Conservation (phyloP, 352 stramenopile species). For the Phytophthora litchii region DNA sequence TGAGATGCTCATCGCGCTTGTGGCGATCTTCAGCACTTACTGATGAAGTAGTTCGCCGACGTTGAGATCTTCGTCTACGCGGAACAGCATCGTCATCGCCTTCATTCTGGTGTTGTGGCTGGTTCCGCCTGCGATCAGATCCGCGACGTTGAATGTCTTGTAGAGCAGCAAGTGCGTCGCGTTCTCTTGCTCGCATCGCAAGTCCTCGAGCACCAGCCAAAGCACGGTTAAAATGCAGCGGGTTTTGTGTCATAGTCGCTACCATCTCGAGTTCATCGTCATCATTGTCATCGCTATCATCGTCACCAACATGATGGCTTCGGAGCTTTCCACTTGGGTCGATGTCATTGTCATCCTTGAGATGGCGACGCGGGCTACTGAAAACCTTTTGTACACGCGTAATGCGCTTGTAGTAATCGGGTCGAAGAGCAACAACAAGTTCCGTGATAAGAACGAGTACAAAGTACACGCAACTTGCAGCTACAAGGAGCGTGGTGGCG, state of each 20-base stretch:
- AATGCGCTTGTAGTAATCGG: conserved; percentile 68
- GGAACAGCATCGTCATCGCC: conserved; percentile 11
- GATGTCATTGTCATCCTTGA: conserved; percentile 18
- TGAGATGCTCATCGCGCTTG: conserved; percentile 13
- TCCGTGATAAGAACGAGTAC: conserved; percentile 65
- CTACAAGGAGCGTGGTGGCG: conserved; percentile 63
- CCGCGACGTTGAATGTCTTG: conserved; percentile 58
- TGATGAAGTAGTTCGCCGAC: conserved; percentile 9
- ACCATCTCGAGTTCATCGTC: conserved; percentile 74
- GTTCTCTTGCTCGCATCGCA: conserved; percentile 45
- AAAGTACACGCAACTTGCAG: conserved; percentile 65
- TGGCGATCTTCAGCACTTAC: neutral
- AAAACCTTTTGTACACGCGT: conserved; percentile 68
- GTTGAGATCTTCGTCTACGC: conserved; percentile 22
- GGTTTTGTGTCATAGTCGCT: conserved; percentile 69
- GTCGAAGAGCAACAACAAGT: conserved; percentile 62
- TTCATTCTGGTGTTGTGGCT: conserved; percentile 25
- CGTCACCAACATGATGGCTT: neutral
- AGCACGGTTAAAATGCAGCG: conserved; percentile 56
- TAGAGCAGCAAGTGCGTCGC: conserved; percentile 55
- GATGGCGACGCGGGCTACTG: conserved; percentile 33
- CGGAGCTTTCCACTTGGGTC: conserved; percentile 13
- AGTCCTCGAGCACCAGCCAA: conserved; percentile 39
- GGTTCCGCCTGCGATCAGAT: conserved; percentile 33
- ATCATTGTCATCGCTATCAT: conserved; percentile 40